These are phyloP conservation scores for Hyaloscypha variabilis DNA, from an alignment of 495 filamentous ascomycete species.

Conservation along the genomic window DNA sequence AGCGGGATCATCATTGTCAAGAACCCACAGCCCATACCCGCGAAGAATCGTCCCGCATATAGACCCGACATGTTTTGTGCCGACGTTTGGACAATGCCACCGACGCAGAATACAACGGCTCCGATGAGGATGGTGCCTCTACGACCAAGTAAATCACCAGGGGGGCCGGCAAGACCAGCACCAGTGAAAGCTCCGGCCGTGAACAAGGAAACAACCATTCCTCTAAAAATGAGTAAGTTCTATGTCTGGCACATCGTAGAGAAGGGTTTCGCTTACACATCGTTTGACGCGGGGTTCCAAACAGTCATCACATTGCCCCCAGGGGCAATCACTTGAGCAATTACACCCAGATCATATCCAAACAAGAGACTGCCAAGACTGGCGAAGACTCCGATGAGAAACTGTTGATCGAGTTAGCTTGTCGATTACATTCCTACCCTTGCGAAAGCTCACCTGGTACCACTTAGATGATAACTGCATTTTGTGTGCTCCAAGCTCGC, in stretches of 20 bases:
- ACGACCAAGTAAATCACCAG: conserved; percentile 39
- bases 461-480: too few species aligned
- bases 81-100: conserved; percentile 41
- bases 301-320: conserved; percentile 6
- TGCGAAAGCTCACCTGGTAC: too few species aligned
- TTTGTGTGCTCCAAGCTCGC: too few species aligned
- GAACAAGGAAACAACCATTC: conserved; percentile 19
- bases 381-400: too few species aligned
- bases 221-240: background rate
- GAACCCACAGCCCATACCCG: conserved; percentile 55
- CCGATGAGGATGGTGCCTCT: conserved; percentile 38
- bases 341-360: conserved; percentile 49
- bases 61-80: conserved; percentile 38
- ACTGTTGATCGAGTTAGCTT: too few species aligned
- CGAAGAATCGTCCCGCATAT: conserved; percentile 47
- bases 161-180: conserved; percentile 41
- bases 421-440: too few species aligned
- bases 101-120: conserved; percentile 39
- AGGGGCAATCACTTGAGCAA: conserved; percentile 49
- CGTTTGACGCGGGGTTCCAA: conserved; percentile 43
- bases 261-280: conserved; percentile 33
- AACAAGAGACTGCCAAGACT: too few species aligned
- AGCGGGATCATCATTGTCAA: conserved; percentile 53
- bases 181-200: conserved; percentile 37
- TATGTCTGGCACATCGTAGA: background rate